Percentiles rank a stretch among this genome's conserved stretches.
Evolutionary conservation across 192 early-diverging fungal species (phyloP).

Genomic region (Pilobolus umbonatus): DNA sequence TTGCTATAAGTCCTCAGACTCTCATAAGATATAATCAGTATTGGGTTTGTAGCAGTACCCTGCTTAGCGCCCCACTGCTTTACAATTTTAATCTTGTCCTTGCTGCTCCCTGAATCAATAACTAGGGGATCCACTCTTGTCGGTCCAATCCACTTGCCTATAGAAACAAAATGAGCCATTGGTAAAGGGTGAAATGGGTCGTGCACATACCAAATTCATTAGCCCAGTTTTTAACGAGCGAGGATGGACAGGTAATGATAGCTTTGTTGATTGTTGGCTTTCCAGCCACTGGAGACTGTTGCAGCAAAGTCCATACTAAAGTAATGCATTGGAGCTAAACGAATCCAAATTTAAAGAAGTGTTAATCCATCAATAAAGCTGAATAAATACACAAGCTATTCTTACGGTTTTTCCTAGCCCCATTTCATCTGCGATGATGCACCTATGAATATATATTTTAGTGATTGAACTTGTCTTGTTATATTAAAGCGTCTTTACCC

Average conservation of each 20-base stretch:
- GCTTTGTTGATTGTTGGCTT: slow-evolving; percentile 95
- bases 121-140: slow-evolving; percentile 77
- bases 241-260: slow-evolving; percentile 95
- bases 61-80: slow-evolving; percentile 77
- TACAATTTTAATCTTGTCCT: slow-evolving; percentile 79
- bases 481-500: slow-evolving; percentile 41
- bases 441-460: slow-evolving; percentile 37
- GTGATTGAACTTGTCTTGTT: neutral
- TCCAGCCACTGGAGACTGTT: slow-evolving; percentile 81
- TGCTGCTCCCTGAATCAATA: slow-evolving; percentile 85
- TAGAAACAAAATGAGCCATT: neutral
- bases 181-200: too few relatives aligned
- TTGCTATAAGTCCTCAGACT: slow-evolving; percentile 78
- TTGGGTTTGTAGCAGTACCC: slow-evolving; percentile 77
- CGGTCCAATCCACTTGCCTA: slow-evolving; percentile 89
- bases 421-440: slow-evolving; percentile 99
- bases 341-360: neutral
- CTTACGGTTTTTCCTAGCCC: slow-evolving; percentile 79
- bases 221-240: slow-evolving; percentile 96
- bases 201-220: slow-evolving; percentile 73
- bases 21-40: slow-evolving; percentile 98
- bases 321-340: slow-evolving; percentile 88
- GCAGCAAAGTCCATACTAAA: slow-evolving; percentile 94
- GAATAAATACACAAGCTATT: slow-evolving; percentile 3
- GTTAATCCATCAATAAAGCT: neutral